Evolutionary conservation across 345 rosid genomes (phyloP), one percentile per base, ranked within the genome.

Genomic region (Eucalyptus albens): DNA sequence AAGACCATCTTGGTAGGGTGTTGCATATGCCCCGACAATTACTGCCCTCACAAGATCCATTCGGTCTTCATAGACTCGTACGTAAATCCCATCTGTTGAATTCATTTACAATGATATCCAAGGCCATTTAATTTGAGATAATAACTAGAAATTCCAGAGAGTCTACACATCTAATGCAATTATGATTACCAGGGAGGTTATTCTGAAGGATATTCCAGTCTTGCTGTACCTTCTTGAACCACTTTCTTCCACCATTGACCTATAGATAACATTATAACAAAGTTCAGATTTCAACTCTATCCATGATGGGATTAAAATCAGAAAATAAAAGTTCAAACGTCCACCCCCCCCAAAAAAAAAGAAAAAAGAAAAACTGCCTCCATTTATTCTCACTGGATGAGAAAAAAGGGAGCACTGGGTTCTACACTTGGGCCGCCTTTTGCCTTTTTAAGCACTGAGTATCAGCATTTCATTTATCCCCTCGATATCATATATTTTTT

Each of bases 1-100:
- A 55, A 98, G 96, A 90, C 99, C 99, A 90, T 98, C 99, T 92
- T 98, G 99, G 92, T 98, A 98, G 62, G 99, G 99, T 55, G 99
- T 96, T 88, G 99, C 99, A 90, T 93, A 96, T 72, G 99, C 98
- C 90, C 99, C 99, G 15, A 94, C 95, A 89, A 98, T 96, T 72
- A 95, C 99, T 9, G 99, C 98, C 90, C 99, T 95, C 88, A 98
- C 90, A 56, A 98, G 97, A 94, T 98, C 99, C 96, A 98, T 97
- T 90, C 97, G 93, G 89, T 96, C 99, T 93, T 98, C 99, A 90
- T 96, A 97, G 88, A 95, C 98, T 83, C 98, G 95, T 87, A 96
- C 98, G 86, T 95, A 95, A 56, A 98, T 96, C 90, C 96, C 99
- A 92, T 96, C 99, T 98, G 95, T 45, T 59, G 47, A 83, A 37